Evolutionary conservation across 2,329 filamentous ascomycete species (phyloP).

Genomic region (Aciculosporium take): DNA sequence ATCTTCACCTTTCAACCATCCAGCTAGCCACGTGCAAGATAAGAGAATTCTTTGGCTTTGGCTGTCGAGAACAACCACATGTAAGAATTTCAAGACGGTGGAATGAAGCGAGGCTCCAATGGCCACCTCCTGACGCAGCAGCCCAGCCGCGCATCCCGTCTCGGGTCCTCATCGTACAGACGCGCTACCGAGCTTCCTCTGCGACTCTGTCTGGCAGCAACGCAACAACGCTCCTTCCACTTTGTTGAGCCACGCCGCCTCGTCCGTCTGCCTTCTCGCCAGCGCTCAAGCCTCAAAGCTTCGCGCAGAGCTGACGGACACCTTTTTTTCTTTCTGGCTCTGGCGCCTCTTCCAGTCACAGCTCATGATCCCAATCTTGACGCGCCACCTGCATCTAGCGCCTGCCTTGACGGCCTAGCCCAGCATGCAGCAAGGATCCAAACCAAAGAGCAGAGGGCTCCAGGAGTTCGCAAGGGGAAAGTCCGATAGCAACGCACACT

Average conservation of each 20-base stretch:
- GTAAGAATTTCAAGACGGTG: not conserved
- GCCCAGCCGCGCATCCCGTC: not conserved
- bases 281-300: no score
- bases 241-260: not conserved
- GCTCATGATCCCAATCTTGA: not conserved
- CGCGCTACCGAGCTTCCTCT: not conserved
- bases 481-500: conserved; percentile 12
- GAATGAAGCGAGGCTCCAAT: not conserved
- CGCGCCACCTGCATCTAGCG: not conserved
- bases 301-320: not conserved
- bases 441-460: conserved; percentile 18
- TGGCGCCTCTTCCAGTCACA: not conserved
- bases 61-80: not conserved
- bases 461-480: conserved; percentile 17
- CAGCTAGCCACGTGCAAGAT: not conserved
- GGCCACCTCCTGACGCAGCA: not conserved
- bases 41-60: not conserved
- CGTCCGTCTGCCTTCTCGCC: no score
- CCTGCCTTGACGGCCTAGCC: not conserved
- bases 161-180: not conserved
- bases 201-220: not conserved
- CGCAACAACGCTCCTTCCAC: conserved; percentile 1
- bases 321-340: no score
- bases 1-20: not conserved
- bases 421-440: conserved; percentile 18